Evolutionary conservation across 768 basidiomycete genomes (phyloP), one percentile per base, ranked within the genome.

Genomic region (Boletus vermiculosoides): DNA sequence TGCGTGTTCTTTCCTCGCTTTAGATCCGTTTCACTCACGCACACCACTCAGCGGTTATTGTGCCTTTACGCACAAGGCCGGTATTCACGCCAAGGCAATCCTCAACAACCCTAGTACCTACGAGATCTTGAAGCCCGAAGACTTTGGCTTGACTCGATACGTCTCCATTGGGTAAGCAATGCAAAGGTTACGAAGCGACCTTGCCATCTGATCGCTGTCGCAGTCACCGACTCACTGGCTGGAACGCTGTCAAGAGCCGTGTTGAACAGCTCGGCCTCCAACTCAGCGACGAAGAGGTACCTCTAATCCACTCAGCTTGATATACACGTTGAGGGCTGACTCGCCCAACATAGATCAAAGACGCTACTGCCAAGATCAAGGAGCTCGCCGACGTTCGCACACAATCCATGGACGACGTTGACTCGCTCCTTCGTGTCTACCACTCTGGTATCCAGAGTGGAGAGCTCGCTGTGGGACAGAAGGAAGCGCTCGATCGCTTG

Each of bases 31-130:
- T 45, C 50, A 36, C 47, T 34, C 54, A 55, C 11, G 42, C 25
- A 45, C n/a, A 9, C 41, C 46, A 13, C 54, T 5, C 62, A 98
- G 95, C 54, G 97, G 97, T 16, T 99, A 98, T 77, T 98, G 97
- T 71, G 97, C 97, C 4, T 99, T 99, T 80, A 99, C 97, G 28
- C 97, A 98, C 87, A 98, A 99, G 87, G 97, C 97, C 22, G 97
- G 97, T 71, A 99, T 99, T 62, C 97, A 99, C 75, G 97, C 97
- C 77, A 99, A 99, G 83, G 97, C 97, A 39, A 99, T 99, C 74
- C 85, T 95, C 61, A 97, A 98, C 79, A 99, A 99, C 82, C 97
- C 97, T 2, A 92, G 90, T 67, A 99, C 97, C 11, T 99, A 98
- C 75, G 96, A 99, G 77, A 98, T 98, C 73, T 84, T 97, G 74